Conservation (phyloP, 1,284 basidiomycete genomes). For the Vanrija sp. region DNA sequence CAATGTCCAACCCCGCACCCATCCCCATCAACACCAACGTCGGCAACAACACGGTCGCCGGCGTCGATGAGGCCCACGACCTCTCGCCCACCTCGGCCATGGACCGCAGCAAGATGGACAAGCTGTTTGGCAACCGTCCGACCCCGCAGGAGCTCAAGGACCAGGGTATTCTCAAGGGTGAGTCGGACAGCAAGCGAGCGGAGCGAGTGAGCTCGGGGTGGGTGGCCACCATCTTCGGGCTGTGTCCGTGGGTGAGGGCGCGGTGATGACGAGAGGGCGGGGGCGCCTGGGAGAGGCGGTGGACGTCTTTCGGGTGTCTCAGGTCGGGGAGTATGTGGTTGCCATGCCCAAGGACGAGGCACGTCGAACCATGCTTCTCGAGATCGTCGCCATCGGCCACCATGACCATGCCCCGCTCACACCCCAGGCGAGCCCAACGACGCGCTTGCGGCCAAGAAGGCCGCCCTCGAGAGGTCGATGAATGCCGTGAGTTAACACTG, state of each 20-base stretch:
- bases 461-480: slow-evolving; percentile 63
- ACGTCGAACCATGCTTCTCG: no score
- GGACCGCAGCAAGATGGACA: slow-evolving; percentile 56
- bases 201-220: not conserved
- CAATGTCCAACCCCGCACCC: slow-evolving; percentile 24
- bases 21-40: slow-evolving; percentile 18
- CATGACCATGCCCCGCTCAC: not conserved
- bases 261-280: no score
- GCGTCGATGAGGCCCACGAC: slow-evolving; percentile 39
- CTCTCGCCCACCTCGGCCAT: slow-evolving; percentile 33
- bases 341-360: no score
- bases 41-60: slow-evolving; percentile 25
- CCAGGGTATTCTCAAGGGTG: slow-evolving; percentile 71
- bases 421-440: slow-evolving; percentile 53
- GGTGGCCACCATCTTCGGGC: no score
- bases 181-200: slow-evolving; percentile 15
- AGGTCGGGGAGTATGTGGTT: no score
- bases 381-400: no score
- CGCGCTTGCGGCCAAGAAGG: slow-evolving; percentile 65
- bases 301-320: no score
- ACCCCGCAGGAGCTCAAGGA: slow-evolving; percentile 64
- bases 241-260: no score
- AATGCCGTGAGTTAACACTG: slow-evolving; percentile 58
- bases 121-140: slow-evolving; percentile 57
- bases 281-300: no score